These are phyloP conservation scores for Paecilomyces dactylethromorphus DNA, from an alignment of 2,329 filamentous ascomycete species.

Conservation along the genomic window DNA sequence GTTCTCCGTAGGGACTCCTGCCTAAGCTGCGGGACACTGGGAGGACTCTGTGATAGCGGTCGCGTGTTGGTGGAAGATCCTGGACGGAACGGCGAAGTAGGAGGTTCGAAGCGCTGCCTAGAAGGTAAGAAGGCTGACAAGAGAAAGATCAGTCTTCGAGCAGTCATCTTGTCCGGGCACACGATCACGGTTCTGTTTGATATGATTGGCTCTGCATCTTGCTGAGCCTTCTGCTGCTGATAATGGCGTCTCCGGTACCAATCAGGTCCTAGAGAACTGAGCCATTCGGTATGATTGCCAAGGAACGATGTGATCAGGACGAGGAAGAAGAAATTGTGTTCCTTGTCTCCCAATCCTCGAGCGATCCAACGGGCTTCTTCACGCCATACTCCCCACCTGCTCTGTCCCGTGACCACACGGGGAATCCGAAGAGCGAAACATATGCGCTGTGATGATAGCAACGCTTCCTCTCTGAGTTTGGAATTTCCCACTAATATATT, in stretches of 20 bases:
- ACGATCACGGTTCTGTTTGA: constrained; percentile 51
- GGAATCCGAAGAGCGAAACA: constrained; percentile 50
- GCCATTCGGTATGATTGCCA: constrained; percentile 55
- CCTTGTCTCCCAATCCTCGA: constrained; percentile 48
- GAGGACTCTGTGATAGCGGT: constrained; percentile 49
- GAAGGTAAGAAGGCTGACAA: constrained; percentile 52
- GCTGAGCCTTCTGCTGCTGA: constrained; percentile 44
- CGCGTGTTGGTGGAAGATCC: constrained; percentile 41
- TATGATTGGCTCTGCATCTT: constrained; percentile 42
- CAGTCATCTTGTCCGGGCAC: constrained; percentile 53
- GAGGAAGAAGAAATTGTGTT: constrained; percentile 55
- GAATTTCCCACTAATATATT: constrained; percentile 41
- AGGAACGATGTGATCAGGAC: constrained; percentile 54
- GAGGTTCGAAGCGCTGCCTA: constrained; percentile 32
- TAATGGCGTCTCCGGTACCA: constrained; percentile 48
- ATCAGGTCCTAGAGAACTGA: constrained; percentile 48
- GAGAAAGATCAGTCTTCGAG: constrained; percentile 52
- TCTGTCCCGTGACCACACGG: constrained; percentile 51
- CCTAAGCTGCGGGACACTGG: constrained; percentile 42
- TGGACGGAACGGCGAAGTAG: constrained; percentile 33
- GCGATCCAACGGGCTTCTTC: constrained; percentile 54
- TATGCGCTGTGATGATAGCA: constrained; percentile 44
- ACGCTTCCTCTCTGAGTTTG: constrained; percentile 41
- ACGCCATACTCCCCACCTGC: constrained; percentile 55
- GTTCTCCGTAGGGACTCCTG: constrained; percentile 49